Evolutionary conservation across 208 protist genomes (phyloP), one percentile per base, ranked within the genome.

Genomic region (Phytomonas sp.): DNA sequence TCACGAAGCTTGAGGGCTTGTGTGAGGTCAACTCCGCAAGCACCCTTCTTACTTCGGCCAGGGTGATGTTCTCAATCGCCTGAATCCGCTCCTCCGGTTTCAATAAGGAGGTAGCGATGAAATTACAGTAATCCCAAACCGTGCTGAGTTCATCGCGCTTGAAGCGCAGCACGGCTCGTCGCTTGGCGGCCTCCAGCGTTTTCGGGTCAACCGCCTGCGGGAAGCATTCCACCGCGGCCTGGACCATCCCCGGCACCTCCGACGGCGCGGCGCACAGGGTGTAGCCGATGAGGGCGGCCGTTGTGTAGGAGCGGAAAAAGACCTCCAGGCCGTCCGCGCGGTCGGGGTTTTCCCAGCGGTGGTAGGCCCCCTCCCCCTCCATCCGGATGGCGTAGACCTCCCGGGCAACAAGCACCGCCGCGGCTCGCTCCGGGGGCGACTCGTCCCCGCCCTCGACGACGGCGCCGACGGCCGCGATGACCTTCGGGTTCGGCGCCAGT

Each of bases 261-360:
- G 56, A 68, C 29, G 89, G 87, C 5, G 77, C 72, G 23, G 78
- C 82, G 71, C 86, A 84, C 23, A 90, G 68, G 36, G 87, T 94
- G 77, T 86, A 84, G 60, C 89, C 89, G 49, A 94, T 77, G 30
- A 94, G 76, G n/a, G 84, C 87, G 0, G 89, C 74, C 10, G 87
- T 82, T 12, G 83, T 67, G 77, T 92, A 94, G 11, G 89, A 87
- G 37, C 85, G 80, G 84, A 92, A 93, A 78, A 94, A 94, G 42
- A 74, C 69, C 74, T 82, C 72, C 52, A 82, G 76, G 29, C 83
- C 85, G 62, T 73, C 29, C 29, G 26, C 23, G 62, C 36, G 16
- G 32, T 52, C 16, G 14, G 62, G 14, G 62, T 66, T 23, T 23
- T n/a, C 49, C 23, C n/a, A n/a, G 23, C 49, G 23, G n/a, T n/a